Evolutionary conservation across 2,329 filamentous ascomycete genomes (phyloP).

Genomic region (Colletotrichum melonis): DNA sequence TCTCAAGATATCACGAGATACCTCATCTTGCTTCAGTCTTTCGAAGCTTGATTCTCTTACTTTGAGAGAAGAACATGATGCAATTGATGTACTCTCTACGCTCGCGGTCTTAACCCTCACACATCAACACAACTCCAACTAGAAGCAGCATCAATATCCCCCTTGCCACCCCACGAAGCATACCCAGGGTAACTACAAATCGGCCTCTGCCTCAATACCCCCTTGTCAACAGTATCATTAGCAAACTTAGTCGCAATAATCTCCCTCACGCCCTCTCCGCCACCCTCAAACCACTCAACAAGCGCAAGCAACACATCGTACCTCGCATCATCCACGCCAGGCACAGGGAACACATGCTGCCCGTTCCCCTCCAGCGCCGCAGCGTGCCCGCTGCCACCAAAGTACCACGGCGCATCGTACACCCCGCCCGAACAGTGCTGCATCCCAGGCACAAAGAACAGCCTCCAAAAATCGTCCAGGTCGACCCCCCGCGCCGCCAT

Average conservation of each 20-base stretch:
- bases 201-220: slow-evolving; percentile 11
- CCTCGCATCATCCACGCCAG: slow-evolving; percentile 47
- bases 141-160: neutral
- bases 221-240: slow-evolving; percentile 4
- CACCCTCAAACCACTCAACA: slow-evolving; percentile 51
- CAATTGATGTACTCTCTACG: neutral
- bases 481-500: slow-evolving; percentile 48
- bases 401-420: slow-evolving; percentile 48
- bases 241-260: slow-evolving; percentile 45
- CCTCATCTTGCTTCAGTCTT: neutral
- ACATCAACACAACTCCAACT: neutral
- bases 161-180: slow-evolving; percentile 10
- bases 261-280: slow-evolving; percentile 42
- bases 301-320: slow-evolving; percentile 50
- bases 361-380: slow-evolving; percentile 42
- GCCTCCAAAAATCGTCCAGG: slow-evolving; percentile 56
- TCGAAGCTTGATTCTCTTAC: too few species aligned
- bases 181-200: slow-evolving; percentile 12
- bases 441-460: slow-evolving; percentile 64
- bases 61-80: too few species aligned
- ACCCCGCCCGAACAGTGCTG: slow-evolving; percentile 55
- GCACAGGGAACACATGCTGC: slow-evolving; percentile 45
- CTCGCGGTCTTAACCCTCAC: neutral
- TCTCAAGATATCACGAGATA: neutral
- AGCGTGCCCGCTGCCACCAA: slow-evolving; percentile 41